Conservation (phyloP, 164 flowering plant genomes). For the Taxillus chinensis region DNA sequence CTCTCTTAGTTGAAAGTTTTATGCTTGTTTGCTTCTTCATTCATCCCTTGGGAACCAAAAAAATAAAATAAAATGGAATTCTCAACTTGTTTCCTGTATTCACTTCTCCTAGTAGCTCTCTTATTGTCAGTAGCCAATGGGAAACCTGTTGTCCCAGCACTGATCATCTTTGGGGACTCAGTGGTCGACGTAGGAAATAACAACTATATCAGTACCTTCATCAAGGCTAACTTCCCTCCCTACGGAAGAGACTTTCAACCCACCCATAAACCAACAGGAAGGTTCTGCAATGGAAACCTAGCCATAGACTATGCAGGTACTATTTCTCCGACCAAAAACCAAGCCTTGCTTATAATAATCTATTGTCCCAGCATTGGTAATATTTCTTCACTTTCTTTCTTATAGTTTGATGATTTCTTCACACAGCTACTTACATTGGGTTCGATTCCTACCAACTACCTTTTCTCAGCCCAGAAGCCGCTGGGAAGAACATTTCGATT, state of each 20-base stretch:
- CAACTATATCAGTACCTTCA: conserved; percentile 47
- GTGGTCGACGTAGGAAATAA: conserved; percentile 84
- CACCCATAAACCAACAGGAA: conserved; percentile 61
- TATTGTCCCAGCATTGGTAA: neutral
- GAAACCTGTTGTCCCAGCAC: conserved; percentile 70
- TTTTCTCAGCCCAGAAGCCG: conserved; percentile 60
- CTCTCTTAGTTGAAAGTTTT: neutral
- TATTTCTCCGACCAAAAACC: neutral
- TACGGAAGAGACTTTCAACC: conserved; percentile 75
- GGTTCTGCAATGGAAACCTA: conserved; percentile 90
- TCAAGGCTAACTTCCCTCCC: conserved; percentile 82
- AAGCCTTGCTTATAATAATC: neutral
- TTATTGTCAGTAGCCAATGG: conserved; percentile 28
- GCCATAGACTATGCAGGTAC: conserved; percentile 88
- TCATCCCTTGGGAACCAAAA: neutral
- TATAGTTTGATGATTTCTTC: neutral
- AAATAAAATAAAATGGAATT: conserved; percentile 19
- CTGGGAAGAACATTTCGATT: conserved; percentile 39
- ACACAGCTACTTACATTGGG: conserved; percentile 76
- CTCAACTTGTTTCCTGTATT: conserved; percentile 11
- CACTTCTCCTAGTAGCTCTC: conserved; percentile 12
- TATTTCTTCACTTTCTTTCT: neutral
- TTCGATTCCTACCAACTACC: conserved; percentile 81
- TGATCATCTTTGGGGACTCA: conserved; percentile 86
- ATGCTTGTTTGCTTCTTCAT: neutral